Evolutionary conservation across 73 alveolate species (phyloP), one percentile per base, ranked within the genome.

Genomic region (Durusdinium trenchii): DNA sequence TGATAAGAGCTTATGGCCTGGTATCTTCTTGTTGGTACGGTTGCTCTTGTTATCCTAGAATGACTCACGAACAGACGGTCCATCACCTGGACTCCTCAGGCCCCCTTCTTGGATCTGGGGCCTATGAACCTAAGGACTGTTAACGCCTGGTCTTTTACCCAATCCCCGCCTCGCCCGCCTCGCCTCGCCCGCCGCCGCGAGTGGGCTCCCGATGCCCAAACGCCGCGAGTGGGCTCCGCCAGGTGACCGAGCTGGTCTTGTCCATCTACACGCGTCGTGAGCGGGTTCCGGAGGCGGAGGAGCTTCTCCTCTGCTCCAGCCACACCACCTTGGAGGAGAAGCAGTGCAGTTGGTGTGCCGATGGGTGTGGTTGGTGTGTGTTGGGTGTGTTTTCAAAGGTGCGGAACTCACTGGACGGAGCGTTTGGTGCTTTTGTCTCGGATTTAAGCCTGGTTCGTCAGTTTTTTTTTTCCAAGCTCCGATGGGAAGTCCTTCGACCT

Each of bases 261-360:
- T 94, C 99, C 84, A 94, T 94, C 99, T 94, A 94, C 93, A 76
- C 99, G 42, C 99, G 99, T 50, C 92, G 99, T 43, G 99, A 94
- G 83, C 94, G 99, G 20, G 99, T 94, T 10, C 99, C 99, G n/a
- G 99, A 94, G 64, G 91, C 99, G 32, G 99, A 93, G 69, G 99
- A 93, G 99, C 75, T 93, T 40, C 82, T 93, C 69, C 67, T 93
- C 42, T 93, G 99, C 99, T 93, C 99, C 64, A 71, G 92, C 67
- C 99, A 76, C 92, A 93, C 99, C 93, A 93, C 93, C 84, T 47
- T 93, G 69, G 99, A 93, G 99, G 95, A 6, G 69, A 23, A 36
- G 38, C 32, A n/a, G n/a, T n/a, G n/a, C n/a, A 36, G 93, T 10
- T 26, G 40, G 46, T 2, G 78, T 14, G 42, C 48, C 36, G 10